Percentiles rank a stretch among this genome's conserved stretches.
Evolutionary conservation across 2,329 filamentous ascomycete species (phyloP).

Genomic region (Penicillium sclerotigenum): DNA sequence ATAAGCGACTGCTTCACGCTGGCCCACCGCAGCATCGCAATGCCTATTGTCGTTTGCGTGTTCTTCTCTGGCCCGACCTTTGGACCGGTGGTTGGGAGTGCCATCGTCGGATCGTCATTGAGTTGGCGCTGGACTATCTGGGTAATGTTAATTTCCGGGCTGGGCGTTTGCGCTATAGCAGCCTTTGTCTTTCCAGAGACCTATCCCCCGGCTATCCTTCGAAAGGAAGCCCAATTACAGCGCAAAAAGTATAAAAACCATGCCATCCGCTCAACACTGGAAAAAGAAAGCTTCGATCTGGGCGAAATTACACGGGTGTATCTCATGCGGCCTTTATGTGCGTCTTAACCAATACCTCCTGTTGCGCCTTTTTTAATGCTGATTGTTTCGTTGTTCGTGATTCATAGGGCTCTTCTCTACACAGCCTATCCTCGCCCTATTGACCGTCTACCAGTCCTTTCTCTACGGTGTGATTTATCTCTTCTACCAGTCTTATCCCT

Average conservation of each 20-base stretch:
- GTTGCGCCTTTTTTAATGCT: not conserved
- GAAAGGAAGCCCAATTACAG: not conserved
- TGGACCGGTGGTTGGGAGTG: not conserved
- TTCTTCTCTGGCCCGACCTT: not conserved
- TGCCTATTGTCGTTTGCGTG: not conserved
- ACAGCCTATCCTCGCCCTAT: not conserved
- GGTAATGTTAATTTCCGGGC: not conserved
- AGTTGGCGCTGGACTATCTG: not conserved
- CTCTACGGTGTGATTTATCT: not conserved
- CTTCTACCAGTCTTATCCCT: not conserved
- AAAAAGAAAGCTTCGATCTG: not conserved
- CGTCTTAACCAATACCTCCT: not conserved
- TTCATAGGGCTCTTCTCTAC: not conserved
- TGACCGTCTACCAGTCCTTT: not conserved
- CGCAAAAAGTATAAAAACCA: not conserved
- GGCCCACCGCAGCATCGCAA: not conserved
- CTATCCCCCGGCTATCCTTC: not conserved
- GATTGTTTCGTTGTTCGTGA: not conserved
- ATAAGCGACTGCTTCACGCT: not conserved
- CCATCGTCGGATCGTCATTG: not conserved
- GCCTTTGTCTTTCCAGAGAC: not conserved
- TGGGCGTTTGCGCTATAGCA: not conserved
- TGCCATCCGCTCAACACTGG: not conserved
- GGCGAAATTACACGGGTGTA: not conserved
- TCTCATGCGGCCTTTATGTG: not conserved